Evolutionary conservation across 306 rosid species (phyloP).

Genomic region (Spatholobus suberectus): DNA sequence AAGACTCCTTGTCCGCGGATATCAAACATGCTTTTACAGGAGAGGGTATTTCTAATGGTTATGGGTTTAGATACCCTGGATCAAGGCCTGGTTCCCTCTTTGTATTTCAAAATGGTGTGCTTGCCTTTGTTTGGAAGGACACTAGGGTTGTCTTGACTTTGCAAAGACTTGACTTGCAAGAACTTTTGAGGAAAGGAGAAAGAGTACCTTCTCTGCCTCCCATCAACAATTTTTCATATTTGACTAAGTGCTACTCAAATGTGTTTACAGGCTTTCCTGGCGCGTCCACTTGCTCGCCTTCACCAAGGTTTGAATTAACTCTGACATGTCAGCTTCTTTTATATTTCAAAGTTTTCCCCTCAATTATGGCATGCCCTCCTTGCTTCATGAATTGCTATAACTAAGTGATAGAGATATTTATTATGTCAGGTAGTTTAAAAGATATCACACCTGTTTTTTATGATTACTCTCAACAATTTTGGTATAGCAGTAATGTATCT

Average conservation of each 20-base stretch:
- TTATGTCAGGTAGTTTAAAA: not conserved
- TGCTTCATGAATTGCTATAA: constrained; percentile 4
- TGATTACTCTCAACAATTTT: not conserved
- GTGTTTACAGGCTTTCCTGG: constrained; percentile 72
- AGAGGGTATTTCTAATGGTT: constrained; percentile 91
- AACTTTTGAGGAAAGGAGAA: constrained; percentile 76
- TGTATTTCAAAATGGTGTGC: constrained; percentile 66
- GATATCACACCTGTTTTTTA: not conserved
- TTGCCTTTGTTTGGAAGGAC: constrained; percentile 88
- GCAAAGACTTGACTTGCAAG: constrained; percentile 77
- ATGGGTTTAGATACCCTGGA: constrained; percentile 88
- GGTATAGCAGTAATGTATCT: not conserved
- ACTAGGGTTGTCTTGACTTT: constrained; percentile 70
- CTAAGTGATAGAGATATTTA: not conserved
- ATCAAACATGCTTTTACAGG: constrained; percentile 60
- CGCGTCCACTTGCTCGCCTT: constrained; percentile 37
- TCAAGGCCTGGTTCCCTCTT: constrained; percentile 81
- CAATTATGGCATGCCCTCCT: not conserved
- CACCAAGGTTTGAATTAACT: constrained; percentile 60
- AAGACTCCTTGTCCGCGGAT: constrained; percentile 53
- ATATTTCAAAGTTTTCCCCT: not conserved
- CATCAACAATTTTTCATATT: constrained; percentile 70
- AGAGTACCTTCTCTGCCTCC: constrained; percentile 75
- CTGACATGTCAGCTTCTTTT: constrained; percentile 19
- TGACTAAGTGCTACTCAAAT: constrained; percentile 86